Conservation (phyloP, 208 protist genomes). For the Kentomonas sorsogonicus region DNA sequence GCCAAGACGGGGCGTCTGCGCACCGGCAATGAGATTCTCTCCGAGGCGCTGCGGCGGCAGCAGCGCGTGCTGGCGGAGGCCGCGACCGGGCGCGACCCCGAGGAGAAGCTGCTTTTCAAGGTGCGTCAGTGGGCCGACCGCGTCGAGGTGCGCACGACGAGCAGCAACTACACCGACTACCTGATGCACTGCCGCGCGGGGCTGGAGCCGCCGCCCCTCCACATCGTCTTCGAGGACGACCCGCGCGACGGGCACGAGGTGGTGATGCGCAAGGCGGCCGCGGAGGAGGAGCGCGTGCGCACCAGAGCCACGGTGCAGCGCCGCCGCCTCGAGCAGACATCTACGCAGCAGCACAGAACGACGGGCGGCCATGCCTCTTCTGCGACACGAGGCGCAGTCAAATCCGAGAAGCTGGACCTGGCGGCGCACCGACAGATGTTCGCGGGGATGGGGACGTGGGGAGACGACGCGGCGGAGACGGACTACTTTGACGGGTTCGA, state of each 20-base stretch:
- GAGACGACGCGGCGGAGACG: no score
- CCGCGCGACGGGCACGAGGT: slow-evolving; percentile 27
- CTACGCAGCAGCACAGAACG: not conserved
- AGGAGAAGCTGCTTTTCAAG: slow-evolving; percentile 26
- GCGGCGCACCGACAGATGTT: no score
- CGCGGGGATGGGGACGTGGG: no score
- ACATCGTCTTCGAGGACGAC: slow-evolving; percentile 35
- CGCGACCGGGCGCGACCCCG: no score
- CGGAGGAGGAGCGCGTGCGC: slow-evolving; percentile 34
- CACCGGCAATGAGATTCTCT: slow-evolving; percentile 7
- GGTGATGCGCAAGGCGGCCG: slow-evolving; percentile 23
- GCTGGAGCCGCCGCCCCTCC: not conserved
- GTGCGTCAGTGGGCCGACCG: slow-evolving; percentile 58
- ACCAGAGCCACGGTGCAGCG: slow-evolving; percentile 25
- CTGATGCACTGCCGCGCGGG: not conserved
- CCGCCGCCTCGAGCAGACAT: slow-evolving; percentile 18
- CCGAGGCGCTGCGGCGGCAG: slow-evolving; percentile 2
- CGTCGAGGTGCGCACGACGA: slow-evolving; percentile 12
- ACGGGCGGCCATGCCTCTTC: not conserved
- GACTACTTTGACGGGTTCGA: no score
- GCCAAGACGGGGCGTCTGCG: no score
- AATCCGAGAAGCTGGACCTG: no score
- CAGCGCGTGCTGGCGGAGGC: not conserved
- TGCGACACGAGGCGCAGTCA: no score
- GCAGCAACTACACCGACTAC: not conserved